Conservation (phyloP, 169 alveolate species). For the Theileria orientalis region DNA sequence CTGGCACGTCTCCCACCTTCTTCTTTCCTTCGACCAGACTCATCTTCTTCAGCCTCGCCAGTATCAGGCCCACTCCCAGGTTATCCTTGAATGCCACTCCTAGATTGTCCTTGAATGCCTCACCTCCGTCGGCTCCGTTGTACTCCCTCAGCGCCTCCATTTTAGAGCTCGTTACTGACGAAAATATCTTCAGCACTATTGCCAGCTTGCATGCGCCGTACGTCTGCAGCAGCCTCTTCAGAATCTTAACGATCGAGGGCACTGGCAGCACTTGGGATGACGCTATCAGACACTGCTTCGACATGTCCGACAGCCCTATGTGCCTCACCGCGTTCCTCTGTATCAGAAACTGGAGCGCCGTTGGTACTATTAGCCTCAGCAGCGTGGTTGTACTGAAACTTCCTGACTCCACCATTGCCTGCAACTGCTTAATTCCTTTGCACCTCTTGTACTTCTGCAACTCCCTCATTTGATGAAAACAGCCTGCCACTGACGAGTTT, state of each 20-base stretch:
- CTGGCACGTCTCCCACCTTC: constrained; percentile 31
- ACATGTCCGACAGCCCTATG: constrained; percentile 13
- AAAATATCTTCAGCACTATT: constrained; percentile 19
- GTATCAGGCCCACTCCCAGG: not conserved
- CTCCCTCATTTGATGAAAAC: constrained; percentile 21
- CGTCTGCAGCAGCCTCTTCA: constrained; percentile 17
- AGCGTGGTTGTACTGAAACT: constrained; percentile 18
- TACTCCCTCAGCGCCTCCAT: not conserved
- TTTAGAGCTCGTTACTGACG: not conserved
- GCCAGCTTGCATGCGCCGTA: constrained; percentile 10
- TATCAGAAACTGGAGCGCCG: constrained; percentile 27
- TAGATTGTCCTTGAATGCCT: not conserved
- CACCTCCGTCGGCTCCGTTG: not conserved
- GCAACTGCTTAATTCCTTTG: constrained; percentile 44
- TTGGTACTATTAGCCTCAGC: constrained; percentile 31
- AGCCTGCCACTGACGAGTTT: constrained; percentile 17
- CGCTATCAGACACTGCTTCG: constrained; percentile 27
- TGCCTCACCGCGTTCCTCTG: constrained; percentile 18
- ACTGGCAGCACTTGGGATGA: constrained; percentile 9
- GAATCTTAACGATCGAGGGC: constrained; percentile 16
- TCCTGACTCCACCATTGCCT: constrained; percentile 6
- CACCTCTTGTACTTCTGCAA: constrained; percentile 41
- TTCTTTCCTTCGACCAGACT: not conserved
- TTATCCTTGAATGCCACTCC: not conserved
- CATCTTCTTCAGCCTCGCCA: constrained; percentile 14